Evolutionary conservation across 345 rosid genomes (phyloP), one percentile per base, ranked within the genome.

Genomic region (Clarkia xantiana): DNA sequence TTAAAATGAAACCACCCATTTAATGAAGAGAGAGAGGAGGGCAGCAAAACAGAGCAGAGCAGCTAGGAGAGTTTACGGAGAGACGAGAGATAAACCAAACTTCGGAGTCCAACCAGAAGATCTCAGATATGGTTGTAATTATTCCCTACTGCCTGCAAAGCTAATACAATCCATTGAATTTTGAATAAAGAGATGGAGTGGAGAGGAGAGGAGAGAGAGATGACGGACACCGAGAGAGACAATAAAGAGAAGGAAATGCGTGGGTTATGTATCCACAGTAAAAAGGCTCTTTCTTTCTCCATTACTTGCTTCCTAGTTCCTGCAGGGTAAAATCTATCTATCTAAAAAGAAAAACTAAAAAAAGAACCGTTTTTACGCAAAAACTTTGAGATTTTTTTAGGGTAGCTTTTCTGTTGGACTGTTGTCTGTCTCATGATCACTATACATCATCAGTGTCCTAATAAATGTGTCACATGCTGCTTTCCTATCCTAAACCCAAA

Each of bases 41-140:
- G 39, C 12, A 18, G 40, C 19, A 15, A 11, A n/a, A n/a, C n/a
- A 11, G 14, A 44, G 19, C 19, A 19, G 46, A 20, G n/a, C 11
- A 10, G 49, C 10, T 4, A 5, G 20, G 48, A 41, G 25, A 19
- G n/a, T n/a, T 29, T 12, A 15, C 4, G 14, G 45, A 22, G n/a
- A 38, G n/a, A 19, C 10, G 49, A 54, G 16, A 39, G 39, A 25
- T 23, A 40, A 41, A 9, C 18, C 6, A 11, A 29, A 10, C 36
- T 46, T 54, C 57, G 42, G 19, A 19, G 18, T 29, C 36, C 18
- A 40, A 54, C 38, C 60, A 47, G 46, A 29, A 36, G 61, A 44
- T 59, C 51, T 44, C 51, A 44, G 62, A 45, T 47, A 52, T 60
- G 47, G 53, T 45, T 38, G 40, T 52, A 46, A 60, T 53, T 60